Conservation (phyloP, 306 rosid genomes). For the Cucumis hystrix region DNA sequence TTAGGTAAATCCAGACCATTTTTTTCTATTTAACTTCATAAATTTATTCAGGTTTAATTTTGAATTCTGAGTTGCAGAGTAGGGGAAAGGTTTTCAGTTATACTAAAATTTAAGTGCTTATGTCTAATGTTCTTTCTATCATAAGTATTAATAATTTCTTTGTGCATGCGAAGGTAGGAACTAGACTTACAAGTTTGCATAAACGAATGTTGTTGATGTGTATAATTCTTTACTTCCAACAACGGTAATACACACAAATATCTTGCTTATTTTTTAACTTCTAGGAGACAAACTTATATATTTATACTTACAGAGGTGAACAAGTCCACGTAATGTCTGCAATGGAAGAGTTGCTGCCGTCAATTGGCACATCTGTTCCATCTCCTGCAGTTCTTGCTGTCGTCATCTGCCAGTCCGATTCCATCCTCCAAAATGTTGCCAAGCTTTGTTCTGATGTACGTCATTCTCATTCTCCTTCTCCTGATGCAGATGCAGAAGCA, state of each 20-base stretch:
- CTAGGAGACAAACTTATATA: slow-evolving; percentile 17
- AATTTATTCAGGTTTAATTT: neutral
- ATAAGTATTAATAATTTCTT: no score
- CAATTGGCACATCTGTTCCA: slow-evolving; percentile 79
- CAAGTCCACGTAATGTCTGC: slow-evolving; percentile 76
- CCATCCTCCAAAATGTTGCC: slow-evolving; percentile 53
- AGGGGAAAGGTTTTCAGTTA: neutral
- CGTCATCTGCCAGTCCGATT: slow-evolving; percentile 66
- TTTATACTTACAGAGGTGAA: slow-evolving; percentile 50
- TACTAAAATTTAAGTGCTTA: neutral
- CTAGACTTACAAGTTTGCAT: no score
- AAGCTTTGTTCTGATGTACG: slow-evolving; percentile 52
- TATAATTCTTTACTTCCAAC: neutral
- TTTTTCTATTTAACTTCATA: neutral
- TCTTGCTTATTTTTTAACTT: slow-evolving; percentile 10
- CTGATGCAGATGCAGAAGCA: slow-evolving; percentile 24
- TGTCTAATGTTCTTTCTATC: neutral
- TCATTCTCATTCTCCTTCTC: slow-evolving; percentile 37
- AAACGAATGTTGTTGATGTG: neutral
- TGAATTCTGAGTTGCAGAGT: neutral
- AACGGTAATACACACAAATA: neutral
- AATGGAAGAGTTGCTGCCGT: slow-evolving; percentile 91
- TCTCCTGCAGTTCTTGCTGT: slow-evolving; percentile 69
- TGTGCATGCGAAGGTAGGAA: no score
- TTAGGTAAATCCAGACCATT: neutral